phyloP scores from a whole-genome alignment of 2,329 filamentous ascomycete genomes.

The Macroventuria anomochaeta region DNA sequence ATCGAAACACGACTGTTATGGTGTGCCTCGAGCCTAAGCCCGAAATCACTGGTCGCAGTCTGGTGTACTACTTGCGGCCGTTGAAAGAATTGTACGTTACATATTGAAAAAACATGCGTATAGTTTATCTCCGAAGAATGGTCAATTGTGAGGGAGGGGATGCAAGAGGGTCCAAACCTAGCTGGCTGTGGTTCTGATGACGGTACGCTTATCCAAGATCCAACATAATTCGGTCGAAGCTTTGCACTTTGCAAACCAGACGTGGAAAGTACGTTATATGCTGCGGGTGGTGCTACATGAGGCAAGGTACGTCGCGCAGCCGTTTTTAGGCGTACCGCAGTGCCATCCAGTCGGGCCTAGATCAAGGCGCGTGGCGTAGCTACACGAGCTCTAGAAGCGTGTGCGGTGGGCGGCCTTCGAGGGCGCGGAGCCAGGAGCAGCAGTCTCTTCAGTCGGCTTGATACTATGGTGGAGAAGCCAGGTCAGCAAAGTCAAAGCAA shows the following conservation, averaged over 20 bases:
- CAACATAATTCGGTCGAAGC: too few relatives aligned
- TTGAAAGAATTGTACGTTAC: neutral
- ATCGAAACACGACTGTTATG: neutral
- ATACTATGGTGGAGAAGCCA: slow-evolving; percentile 16
- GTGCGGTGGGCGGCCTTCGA: slow-evolving; percentile 9
- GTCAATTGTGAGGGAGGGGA: neutral
- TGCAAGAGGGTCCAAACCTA: neutral
- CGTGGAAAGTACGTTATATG: too few relatives aligned
- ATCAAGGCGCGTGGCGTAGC: neutral
- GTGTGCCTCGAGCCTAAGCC: neutral
- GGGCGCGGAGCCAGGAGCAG: slow-evolving; percentile 1
- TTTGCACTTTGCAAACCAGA: too few relatives aligned
- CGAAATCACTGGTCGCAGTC: neutral
- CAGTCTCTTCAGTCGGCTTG: slow-evolving; percentile 18
- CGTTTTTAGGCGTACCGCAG: neutral
- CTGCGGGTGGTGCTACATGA: neutral
- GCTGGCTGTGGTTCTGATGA: neutral
- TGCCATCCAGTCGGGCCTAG: too few relatives aligned
- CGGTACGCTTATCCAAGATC: neutral
- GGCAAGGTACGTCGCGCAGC: neutral
- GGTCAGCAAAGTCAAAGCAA: slow-evolving; percentile 21
- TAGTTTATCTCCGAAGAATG: neutral
- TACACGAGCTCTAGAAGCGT: slow-evolving; percentile 6
- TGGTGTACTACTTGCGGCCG: neutral
- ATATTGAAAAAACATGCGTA: neutral